Base-by-base conservation (phyloP, 306 rosid genomes). In the Amphicarpaea edgeworthii region DNA sequence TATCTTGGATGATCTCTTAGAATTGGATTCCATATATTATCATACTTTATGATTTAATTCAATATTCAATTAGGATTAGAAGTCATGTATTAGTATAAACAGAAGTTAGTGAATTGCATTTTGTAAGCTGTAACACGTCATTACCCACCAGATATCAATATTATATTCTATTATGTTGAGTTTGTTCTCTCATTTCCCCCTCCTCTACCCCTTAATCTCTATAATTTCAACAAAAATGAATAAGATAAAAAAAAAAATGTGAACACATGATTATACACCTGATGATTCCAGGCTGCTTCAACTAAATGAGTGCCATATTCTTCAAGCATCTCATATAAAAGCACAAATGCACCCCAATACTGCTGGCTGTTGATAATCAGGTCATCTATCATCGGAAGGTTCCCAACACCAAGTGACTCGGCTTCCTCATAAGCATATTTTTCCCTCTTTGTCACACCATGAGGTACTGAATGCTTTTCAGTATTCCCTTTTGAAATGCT, bases 251-350 rank as follows among this genome's bases (percentile, higher is more conserved):
- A 59, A 74, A 62, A 59, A 74, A 62, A 58, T 1, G 40, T 20
- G 2, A 70, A 67, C 38, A 51, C 43, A 54, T 46, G 53, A 73
- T 62, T 58, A 75, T 58, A 43, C 40, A 94, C 98, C 96, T 94
- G 98, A 82, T 86, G 91, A 79, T 90, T 87, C 98, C 98, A 94
- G 50, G 97, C 98, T 63, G 98, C 98, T 85, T 94, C 97, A 88
- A 94, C 93, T 81, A 94, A 86, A 86, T 94, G 98, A 73, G 95
- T 92, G 65, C 97, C 98, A 87, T 86, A 94, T 84, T 92, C 98
- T 85, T 94, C 98, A 68, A 94, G 98, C 97, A 94, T 94, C 81
- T 94, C 98, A 77, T 94, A 92, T 47, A 94, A 76, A 77, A 94
- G 93, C 41, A 92, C 83, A 72, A 92, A 94, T 24, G 92, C 98